Evolutionary conservation across 495 filamentous ascomycete genomes (phyloP).

Genomic region (Trichoderma gamsii): DNA sequence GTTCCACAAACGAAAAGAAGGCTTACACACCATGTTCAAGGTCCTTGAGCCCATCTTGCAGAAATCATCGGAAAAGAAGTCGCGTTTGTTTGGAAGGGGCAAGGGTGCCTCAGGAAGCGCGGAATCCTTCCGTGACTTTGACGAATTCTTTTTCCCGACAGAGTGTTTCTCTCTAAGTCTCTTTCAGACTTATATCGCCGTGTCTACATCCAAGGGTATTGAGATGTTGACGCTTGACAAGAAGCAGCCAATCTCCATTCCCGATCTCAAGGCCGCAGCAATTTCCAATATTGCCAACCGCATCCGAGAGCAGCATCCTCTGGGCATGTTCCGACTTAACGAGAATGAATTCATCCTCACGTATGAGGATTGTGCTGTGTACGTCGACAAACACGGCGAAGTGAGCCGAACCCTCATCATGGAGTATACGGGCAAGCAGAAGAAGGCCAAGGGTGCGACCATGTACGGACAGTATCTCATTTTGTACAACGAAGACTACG

Average conservation of each 20-base stretch:
- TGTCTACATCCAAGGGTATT: constrained; percentile 86
- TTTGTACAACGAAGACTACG: constrained; percentile 81
- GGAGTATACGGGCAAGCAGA: constrained; percentile 91
- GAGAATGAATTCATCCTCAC: constrained; percentile 90
- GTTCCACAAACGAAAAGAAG: constrained; percentile 95
- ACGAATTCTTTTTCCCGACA: constrained; percentile 97
- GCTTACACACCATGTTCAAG: constrained; percentile 87
- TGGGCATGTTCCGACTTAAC: constrained; percentile 94
- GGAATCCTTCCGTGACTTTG: constrained; percentile 95
- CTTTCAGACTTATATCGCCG: constrained; percentile 86
- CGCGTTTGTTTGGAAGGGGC: constrained; percentile 55
- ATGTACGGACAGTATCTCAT: constrained; percentile 78
- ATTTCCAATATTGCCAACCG: constrained; percentile 74
- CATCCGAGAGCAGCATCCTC: constrained; percentile 70
- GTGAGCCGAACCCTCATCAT: constrained; percentile 88
- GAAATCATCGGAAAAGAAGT: constrained; percentile 71
- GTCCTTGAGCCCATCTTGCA: constrained; percentile 93
- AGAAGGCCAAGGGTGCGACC: constrained; percentile 63
- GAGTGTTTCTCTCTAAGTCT: constrained; percentile 94
- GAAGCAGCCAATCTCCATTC: constrained; percentile 85
- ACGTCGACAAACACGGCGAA: constrained; percentile 96
- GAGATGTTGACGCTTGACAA: constrained; percentile 95
- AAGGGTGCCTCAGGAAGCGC: constrained; percentile 59
- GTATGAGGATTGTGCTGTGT: constrained; percentile 92
- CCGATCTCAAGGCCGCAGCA: constrained; percentile 69